Evolutionary conservation across 2,329 filamentous ascomycete species (phyloP).

Genomic region (Epichloe sp.): DNA sequence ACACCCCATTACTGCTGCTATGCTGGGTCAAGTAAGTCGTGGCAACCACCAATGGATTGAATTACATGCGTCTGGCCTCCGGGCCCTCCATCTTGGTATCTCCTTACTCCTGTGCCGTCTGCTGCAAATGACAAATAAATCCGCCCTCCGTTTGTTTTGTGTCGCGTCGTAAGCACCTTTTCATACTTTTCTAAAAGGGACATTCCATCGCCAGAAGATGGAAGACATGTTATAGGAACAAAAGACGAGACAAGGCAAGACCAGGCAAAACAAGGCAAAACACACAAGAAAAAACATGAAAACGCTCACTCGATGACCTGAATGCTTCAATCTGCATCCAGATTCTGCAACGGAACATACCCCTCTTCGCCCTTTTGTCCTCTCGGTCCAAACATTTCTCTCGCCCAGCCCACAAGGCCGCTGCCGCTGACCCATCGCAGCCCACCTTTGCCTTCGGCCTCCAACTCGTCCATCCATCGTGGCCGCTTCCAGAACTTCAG

Average conservation of each 20-base stretch:
- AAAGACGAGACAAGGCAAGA: background rate
- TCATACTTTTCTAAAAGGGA: background rate
- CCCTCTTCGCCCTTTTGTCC: slow-evolving; percentile 35
- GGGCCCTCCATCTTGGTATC: no score
- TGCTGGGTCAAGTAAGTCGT: no score
- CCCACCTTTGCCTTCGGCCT: slow-evolving; percentile 44
- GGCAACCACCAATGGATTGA: no score
- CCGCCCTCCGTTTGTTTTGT: no score
- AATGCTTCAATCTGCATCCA: slow-evolving; percentile 24
- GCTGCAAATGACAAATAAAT: no score
- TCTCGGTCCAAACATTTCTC: slow-evolving; percentile 26
- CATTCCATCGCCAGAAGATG: background rate
- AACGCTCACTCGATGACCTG: background rate
- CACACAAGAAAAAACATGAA: background rate
- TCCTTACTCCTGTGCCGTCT: no score
- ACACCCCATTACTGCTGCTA: no score
- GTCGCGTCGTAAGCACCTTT: no score
- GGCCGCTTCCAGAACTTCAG: slow-evolving; percentile 81
- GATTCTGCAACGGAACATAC: slow-evolving; percentile 44
- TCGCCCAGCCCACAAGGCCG: slow-evolving; percentile 27
- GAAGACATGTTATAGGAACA: background rate
- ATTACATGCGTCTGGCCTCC: no score
- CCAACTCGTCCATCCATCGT: slow-evolving; percentile 67
- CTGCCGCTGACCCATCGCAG: slow-evolving; percentile 29
- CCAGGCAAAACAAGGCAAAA: background rate